A percentile compares a stretch with the other conserved stretches of the same genome.
These are phyloP conservation scores for Nicotiana benthamiana DNA, from an alignment of 257 asterid species.

Conservation along the genomic window DNA sequence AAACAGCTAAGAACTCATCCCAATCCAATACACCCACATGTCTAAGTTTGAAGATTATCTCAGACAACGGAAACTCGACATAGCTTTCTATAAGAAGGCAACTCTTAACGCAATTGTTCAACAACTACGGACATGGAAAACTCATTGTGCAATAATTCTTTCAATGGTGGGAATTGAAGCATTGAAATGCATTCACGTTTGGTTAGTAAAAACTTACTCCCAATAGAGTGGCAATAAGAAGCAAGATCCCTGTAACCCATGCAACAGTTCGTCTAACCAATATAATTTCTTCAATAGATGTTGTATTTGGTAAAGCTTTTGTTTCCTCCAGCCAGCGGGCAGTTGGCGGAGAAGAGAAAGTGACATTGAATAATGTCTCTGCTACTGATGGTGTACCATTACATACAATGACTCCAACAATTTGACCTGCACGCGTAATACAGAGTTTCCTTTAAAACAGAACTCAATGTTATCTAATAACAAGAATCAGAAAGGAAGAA, in stretches of 20 bases:
- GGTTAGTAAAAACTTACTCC: slow-evolving; percentile 49
- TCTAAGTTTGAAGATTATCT: not conserved
- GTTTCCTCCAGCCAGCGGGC: slow-evolving; percentile 66
- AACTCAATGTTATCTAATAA: not conserved
- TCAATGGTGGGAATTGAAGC: not conserved
- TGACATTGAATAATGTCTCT: slow-evolving; percentile 40
- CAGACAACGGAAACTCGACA: not conserved
- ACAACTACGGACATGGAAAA: not conserved
- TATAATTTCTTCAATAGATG: slow-evolving; percentile 34
- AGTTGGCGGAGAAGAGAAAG: slow-evolving; percentile 44
- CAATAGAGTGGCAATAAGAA: slow-evolving; percentile 67
- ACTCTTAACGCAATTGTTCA: not conserved
- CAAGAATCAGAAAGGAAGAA: not conserved
- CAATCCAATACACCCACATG: not conserved
- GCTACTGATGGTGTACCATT: slow-evolving; percentile 31
- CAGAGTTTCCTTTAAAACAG: not conserved
- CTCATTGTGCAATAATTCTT: not conserved
- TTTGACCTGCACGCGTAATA: slow-evolving; percentile 47
- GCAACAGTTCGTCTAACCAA: slow-evolving; percentile 72
- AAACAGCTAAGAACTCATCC: too few species aligned
- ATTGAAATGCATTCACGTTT: not conserved
- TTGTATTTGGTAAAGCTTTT: slow-evolving; percentile 12
- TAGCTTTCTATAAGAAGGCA: not conserved
- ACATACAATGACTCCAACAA: slow-evolving; percentile 67
- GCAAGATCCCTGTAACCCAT: slow-evolving; percentile 88